Evolutionary conservation across 345 rosid genomes (phyloP).

Genomic region (Garcia nutans): DNA sequence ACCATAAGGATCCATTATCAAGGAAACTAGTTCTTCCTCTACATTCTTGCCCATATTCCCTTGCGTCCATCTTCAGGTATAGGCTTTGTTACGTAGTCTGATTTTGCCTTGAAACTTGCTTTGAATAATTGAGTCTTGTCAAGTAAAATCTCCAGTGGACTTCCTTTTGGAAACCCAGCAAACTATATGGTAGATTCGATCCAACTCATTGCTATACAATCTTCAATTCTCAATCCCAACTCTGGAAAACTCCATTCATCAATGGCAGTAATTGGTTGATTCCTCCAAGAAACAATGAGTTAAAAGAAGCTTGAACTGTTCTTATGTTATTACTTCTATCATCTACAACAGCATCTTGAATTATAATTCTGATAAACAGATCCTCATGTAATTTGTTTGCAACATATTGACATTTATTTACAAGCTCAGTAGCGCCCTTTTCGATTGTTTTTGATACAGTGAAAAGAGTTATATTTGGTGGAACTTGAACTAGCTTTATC

Average conservation of each 20-base stretch:
- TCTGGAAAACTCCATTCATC: slow-evolving; percentile 17
- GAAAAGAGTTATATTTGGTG: slow-evolving; percentile 17
- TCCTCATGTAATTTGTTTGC: slow-evolving; percentile 17
- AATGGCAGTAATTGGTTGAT: neutral
- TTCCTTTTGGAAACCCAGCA: slow-evolving; percentile 17
- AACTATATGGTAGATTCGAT: slow-evolving; percentile 21
- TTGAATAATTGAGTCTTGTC: slow-evolving; percentile 19
- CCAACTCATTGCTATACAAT: slow-evolving; percentile 31
- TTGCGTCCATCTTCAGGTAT: slow-evolving; percentile 17
- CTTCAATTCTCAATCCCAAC: slow-evolving; percentile 12
- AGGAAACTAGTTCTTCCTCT: slow-evolving; percentile 15
- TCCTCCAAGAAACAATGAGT: slow-evolving; percentile 19
- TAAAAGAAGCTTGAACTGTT: slow-evolving; percentile 16
- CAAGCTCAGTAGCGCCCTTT: slow-evolving; percentile 20
- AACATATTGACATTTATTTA: slow-evolving; percentile 24
- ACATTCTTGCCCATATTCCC: slow-evolving; percentile 12
- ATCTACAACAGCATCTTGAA: slow-evolving; percentile 11
- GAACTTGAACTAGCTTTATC: slow-evolving; percentile 24
- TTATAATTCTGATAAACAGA: slow-evolving; percentile 24
- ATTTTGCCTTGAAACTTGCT: slow-evolving; percentile 27
- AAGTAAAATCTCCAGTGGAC: slow-evolving; percentile 18
- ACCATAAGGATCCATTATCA: slow-evolving; percentile 26
- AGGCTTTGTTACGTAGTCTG: slow-evolving; percentile 20
- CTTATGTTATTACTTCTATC: neutral
- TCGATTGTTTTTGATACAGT: neutral